These are phyloP conservation scores for Colletotrichum sp. DNA, from an alignment of 2,329 filamentous ascomycete genomes.

Conservation along the genomic window DNA sequence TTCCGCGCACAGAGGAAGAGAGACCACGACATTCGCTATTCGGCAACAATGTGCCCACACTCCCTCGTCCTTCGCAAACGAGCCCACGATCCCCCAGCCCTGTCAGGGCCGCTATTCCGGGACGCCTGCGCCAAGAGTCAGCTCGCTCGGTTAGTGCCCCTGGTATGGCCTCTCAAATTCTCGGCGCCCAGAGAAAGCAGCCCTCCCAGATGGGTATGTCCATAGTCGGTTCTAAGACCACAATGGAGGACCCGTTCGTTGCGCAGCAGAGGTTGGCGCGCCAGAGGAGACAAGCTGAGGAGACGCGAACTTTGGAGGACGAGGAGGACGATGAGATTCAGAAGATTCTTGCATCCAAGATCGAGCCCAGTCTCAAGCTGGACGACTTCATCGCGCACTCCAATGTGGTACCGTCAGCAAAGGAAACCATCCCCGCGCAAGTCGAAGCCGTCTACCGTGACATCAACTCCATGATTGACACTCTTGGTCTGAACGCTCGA, in stretches of 20 bases:
- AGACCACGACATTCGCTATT: conserved; percentile 52
- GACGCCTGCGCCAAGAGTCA: conserved; percentile 53
- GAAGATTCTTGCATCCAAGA: conserved; percentile 62
- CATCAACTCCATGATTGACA: conserved; percentile 94
- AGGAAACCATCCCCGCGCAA: conserved; percentile 65
- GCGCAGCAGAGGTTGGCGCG: conserved; percentile 56
- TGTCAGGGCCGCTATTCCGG: conserved; percentile 62
- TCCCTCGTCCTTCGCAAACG: conserved; percentile 58
- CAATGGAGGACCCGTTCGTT: conserved; percentile 50
- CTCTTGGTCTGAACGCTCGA: conserved; percentile 80
- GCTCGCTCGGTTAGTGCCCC: conserved; percentile 66
- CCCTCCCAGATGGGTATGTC: conserved; percentile 41
- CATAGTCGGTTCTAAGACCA: conserved; percentile 41
- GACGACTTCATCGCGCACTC: conserved; percentile 72
- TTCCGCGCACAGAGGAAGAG: conserved; percentile 51
- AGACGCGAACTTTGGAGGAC: conserved; percentile 63
- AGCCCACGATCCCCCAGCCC: conserved; percentile 78
- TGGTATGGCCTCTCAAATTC: conserved; percentile 60
- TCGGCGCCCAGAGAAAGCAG: conserved; percentile 43
- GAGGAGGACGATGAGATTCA: conserved; percentile 75
- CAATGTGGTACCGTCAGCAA: conserved; percentile 56
- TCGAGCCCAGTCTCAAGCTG: conserved; percentile 65
- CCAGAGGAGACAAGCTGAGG: conserved; percentile 61
- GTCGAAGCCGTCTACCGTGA: conserved; percentile 76
- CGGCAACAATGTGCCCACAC: conserved; percentile 59